phyloP scores from a whole-genome alignment of 805 yeast species.

The Candida bentonensis region DNA sequence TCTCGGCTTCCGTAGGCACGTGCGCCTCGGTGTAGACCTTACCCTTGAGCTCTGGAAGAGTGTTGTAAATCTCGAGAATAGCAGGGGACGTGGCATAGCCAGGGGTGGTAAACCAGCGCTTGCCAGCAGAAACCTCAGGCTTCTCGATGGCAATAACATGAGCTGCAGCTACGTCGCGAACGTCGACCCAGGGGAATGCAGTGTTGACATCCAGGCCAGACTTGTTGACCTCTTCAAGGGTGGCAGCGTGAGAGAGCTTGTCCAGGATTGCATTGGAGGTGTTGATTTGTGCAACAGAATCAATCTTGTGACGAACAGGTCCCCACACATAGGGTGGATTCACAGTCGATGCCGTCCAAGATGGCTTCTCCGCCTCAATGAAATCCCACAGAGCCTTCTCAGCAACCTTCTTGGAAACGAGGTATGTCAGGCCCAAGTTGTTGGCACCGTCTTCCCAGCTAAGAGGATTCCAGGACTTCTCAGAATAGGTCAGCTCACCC shows the following conservation, averaged over 20 bases:
- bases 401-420: constrained; percentile 38
- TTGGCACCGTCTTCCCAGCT: constrained; percentile 16
- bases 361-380: constrained; percentile 17
- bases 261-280: constrained; percentile 25
- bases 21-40: constrained; percentile 1
- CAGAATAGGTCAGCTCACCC: constrained; percentile 15
- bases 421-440: constrained; percentile 10
- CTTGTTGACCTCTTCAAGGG: neutral
- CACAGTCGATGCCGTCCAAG: constrained; percentile 15
- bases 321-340: constrained; percentile 21
- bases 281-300: constrained; percentile 22
- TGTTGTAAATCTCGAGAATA: constrained; percentile 6
- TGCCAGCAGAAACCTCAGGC: constrained; percentile 10
- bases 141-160: constrained; percentile 34
- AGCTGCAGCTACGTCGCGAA: constrained; percentile 48
- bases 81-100: constrained; percentile 9
- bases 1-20: neutral
- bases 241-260: constrained; percentile 7
- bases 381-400: constrained; percentile 49
- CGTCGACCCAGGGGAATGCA: constrained; percentile 30
- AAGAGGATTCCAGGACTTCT: constrained; percentile 23
- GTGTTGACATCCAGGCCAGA: neutral
- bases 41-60: constrained; percentile 11
- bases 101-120: constrained; percentile 14
- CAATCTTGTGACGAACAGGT: constrained; percentile 15